Percentiles rank a stretch among this genome's conserved stretches.
Evolutionary conservation across 768 basidiomycete species (phyloP).

Genomic region (Hygrocybe punicea): DNA sequence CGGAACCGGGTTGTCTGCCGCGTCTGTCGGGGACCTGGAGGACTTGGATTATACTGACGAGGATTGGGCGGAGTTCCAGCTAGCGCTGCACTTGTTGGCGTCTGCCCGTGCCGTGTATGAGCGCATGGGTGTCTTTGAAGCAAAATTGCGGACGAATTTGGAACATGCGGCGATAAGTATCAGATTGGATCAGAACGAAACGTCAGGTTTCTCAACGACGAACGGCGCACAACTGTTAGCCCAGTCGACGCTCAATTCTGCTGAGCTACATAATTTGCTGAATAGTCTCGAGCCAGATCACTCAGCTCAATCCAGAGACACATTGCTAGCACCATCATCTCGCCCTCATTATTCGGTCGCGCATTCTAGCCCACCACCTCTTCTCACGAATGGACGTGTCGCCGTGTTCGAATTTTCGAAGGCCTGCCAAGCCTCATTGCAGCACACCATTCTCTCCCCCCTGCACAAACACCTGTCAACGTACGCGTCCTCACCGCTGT

Average conservation of each 20-base stretch:
- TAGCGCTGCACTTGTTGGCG: constrained; percentile 77
- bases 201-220: constrained; percentile 51
- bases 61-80: constrained; percentile 87
- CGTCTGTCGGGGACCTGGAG: constrained; percentile 59
- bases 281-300: constrained; percentile 48
- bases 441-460: constrained; percentile 81
- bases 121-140: constrained; percentile 65
- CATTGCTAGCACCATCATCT: constrained; percentile 29
- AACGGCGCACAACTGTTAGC: constrained; percentile 74
- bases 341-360: constrained; percentile 21
- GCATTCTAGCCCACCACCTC: constrained; percentile 30
- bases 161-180: constrained; percentile 59
- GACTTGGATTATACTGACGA: constrained; percentile 84
- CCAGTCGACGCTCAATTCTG: constrained; percentile 82
- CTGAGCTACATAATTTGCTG: constrained; percentile 64
- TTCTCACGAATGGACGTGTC: constrained; percentile 54
- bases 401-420: constrained; percentile 64
- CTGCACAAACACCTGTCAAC: constrained; percentile 65
- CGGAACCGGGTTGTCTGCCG: constrained; percentile 15
- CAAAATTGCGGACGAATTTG: constrained; percentile 57
- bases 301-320: constrained; percentile 21
- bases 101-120: constrained; percentile 71
- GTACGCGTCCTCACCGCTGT: constrained; percentile 68
- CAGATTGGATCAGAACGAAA: constrained; percentile 52
- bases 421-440: constrained; percentile 73